These are phyloP conservation scores for Nicotiana paniculata DNA, from an alignment of 257 asterid species.

Conservation along the genomic window DNA sequence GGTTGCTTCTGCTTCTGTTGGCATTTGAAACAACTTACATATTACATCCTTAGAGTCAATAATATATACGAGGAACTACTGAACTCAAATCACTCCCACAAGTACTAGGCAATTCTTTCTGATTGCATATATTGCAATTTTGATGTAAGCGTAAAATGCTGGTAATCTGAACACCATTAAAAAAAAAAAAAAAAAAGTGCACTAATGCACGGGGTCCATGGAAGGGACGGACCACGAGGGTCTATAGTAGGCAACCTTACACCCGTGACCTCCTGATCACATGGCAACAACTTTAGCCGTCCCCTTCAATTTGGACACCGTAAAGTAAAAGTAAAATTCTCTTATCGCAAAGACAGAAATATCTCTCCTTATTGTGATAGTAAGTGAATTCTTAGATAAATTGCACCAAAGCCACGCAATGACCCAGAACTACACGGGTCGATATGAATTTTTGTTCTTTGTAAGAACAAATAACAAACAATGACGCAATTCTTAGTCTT, in stretches of 20 bases:
- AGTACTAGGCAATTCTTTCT: conserved; percentile 1
- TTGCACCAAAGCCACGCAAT: not conserved
- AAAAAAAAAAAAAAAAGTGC: no score
- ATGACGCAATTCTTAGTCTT: not conserved
- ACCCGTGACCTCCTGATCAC: no score
- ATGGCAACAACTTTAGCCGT: no score
- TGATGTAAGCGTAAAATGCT: not conserved
- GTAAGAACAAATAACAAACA: not conserved
- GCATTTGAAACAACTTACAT: not conserved
- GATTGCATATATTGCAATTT: not conserved
- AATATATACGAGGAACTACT: not conserved
- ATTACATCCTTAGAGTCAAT: not conserved
- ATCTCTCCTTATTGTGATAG: no score
- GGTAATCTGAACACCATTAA: not conserved
- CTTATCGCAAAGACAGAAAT: no score
- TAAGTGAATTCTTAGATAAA: not conserved
- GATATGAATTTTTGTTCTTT: not conserved
- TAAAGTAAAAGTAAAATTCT: not conserved
- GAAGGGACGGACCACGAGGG: no score
- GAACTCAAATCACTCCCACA: not conserved
- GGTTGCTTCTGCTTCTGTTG: not conserved
- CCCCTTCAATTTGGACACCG: no score
- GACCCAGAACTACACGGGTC: not conserved
- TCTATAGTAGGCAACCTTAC: no score
- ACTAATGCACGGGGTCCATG: no score